Evolutionary conservation across 2,329 filamentous ascomycete species (phyloP), one percentile per base, ranked within the genome.

Genomic region (Colletotrichum plurivorum): DNA sequence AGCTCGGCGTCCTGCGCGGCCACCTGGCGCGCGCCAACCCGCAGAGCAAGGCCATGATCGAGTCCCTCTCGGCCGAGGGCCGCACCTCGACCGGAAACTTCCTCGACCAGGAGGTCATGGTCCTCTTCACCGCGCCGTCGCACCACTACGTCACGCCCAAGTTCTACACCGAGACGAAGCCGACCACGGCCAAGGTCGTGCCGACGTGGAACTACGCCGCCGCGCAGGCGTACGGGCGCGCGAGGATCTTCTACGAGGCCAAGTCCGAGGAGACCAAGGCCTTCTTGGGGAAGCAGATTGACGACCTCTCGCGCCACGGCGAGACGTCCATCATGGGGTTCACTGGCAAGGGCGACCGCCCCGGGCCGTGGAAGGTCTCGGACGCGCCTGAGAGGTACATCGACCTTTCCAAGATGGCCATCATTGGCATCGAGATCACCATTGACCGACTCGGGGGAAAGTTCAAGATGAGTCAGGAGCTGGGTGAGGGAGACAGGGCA

Each of bases 171-270:
- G 84, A 89, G 71, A 92, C 90, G 1, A 93, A 92, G 75, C 90
- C 89, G 0, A 75, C 74, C 0, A 89, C 86, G 0, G 90, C 85
- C 12, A 93, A 93, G 72, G 90, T 92, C 0, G 90, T 91, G 5
- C 90, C 90, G 0, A 93, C 90, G 0, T 93, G 90, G 91, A 90
- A 93, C 76, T 93, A 93, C 73, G 82, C 88, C 0, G 89, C 90
- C 0, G 90, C 85, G 0, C 89, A 93, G 77, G 88, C 83, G 0
- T 92, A 92, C 72, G 90, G 90, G 1, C 83, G 77, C 2, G 86
- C 87, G 1, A 86, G 70, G 0, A 78, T 92, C 4, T 88, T 84
- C 71, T 85, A 79, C 65, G 86, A 92, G 64, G 73, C 84, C 6
- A 82, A 82, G 53, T 75, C 82, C 0, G 73, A 78, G 0, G 81